Percentiles rank a stretch among this genome's conserved stretches.
phyloP scores from a whole-genome alignment of 1,284 basidiomycete species.

The Rhodotorula glutinis region DNA sequence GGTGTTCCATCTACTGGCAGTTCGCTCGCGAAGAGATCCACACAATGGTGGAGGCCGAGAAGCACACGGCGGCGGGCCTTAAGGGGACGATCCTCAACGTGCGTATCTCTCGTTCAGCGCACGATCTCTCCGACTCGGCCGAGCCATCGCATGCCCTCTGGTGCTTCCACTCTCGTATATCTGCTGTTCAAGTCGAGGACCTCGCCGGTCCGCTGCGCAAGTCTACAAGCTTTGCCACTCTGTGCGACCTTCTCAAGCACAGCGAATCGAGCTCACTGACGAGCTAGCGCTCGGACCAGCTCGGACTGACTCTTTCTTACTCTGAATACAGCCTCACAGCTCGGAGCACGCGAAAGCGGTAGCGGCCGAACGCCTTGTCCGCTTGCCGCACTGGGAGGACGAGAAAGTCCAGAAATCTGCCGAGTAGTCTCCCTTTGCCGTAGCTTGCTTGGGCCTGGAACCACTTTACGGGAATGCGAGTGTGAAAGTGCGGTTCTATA shows the following conservation, averaged over 20 bases:
- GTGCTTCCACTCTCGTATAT: too few relatives aligned
- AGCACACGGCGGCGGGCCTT: slow-evolving; percentile 1
- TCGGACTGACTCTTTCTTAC: neutral
- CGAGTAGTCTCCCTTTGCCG: neutral
- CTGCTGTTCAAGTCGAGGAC: too few relatives aligned
- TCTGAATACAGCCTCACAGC: neutral
- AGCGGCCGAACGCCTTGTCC: neutral
- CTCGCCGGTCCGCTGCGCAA: too few relatives aligned
- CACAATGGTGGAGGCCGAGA: slow-evolving; percentile 3
- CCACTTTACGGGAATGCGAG: neutral
- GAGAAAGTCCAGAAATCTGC: neutral
- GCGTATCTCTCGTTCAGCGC: neutral
- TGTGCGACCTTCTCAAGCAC: neutral
- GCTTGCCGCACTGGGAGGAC: neutral
- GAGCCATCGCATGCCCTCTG: too few relatives aligned
- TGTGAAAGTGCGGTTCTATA: too few relatives aligned
- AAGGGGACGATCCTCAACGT: slow-evolving; percentile 7
- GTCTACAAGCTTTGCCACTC: too few relatives aligned
- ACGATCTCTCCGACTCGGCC: too few relatives aligned
- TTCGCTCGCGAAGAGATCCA: slow-evolving; percentile 4
- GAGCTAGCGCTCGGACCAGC: neutral
- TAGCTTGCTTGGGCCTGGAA: neutral
- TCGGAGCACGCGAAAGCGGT: neutral
- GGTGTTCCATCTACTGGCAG: neutral
- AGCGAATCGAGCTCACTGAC: neutral